phyloP scores from a whole-genome alignment of 345 rosid genomes.

The Aethionema arabicum region DNA sequence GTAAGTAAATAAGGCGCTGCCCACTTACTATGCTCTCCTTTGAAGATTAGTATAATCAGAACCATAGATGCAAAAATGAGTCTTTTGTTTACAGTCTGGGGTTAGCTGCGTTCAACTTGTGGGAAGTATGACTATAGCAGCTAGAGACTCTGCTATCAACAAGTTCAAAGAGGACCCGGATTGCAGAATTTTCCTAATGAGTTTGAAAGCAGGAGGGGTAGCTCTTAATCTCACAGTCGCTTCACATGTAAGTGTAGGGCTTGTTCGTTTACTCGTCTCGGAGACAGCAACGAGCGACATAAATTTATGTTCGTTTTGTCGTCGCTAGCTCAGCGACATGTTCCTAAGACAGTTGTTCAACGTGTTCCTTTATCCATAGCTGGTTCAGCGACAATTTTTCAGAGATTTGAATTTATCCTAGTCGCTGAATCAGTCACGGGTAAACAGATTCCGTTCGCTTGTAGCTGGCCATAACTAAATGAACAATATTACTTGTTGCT shows the following conservation, averaged over 20 bases:
- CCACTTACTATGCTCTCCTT: neutral
- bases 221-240: constrained; percentile 98
- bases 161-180: constrained; percentile 81
- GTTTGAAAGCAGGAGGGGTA: constrained; percentile 96
- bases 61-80: constrained; percentile 3
- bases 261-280: too few relatives aligned
- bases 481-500: too few relatives aligned
- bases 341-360: too few relatives aligned
- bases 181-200: constrained; percentile 86
- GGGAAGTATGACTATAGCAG: constrained; percentile 80
- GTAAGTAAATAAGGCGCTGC: constrained; percentile 36
- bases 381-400: too few relatives aligned
- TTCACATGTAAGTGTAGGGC: constrained; percentile 65
- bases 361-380: too few relatives aligned
- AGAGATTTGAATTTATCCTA: too few relatives aligned
- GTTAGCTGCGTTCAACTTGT: constrained; percentile 79
- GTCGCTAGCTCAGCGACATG: too few relatives aligned
- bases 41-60: neutral
- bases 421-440: too few relatives aligned
- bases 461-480: too few relatives aligned
- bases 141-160: constrained; percentile 84
- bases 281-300: too few relatives aligned
- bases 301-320: too few relatives aligned
- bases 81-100: constrained; percentile 61
- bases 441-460: too few relatives aligned